Conservation (phyloP, 768 basidiomycete species). For the Boletus edulis region DNA sequence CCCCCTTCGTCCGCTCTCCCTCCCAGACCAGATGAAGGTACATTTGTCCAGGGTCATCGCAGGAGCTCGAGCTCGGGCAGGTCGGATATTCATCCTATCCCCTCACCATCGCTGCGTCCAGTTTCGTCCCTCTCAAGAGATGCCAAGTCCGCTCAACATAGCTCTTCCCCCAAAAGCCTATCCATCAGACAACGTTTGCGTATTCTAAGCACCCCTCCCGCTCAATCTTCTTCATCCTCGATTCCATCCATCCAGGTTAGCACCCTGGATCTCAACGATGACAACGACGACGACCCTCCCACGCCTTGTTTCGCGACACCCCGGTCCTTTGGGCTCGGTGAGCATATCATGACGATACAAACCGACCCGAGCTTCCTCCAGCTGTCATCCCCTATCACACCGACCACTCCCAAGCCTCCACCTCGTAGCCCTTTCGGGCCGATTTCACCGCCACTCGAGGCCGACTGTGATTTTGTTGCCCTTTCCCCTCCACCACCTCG, state of each 20-base stretch:
- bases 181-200: conserved; percentile 66
- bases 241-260: conserved; percentile 26
- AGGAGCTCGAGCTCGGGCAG: conserved; percentile 33
- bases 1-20: conserved; percentile 61
- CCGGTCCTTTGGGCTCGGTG: conserved; percentile 42
- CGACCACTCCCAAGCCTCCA: conserved; percentile 20
- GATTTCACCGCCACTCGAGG: conserved; percentile 27
- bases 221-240: conserved; percentile 23
- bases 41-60: conserved; percentile 26
- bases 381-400: conserved; percentile 45
- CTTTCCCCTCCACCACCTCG: conserved; percentile 70
- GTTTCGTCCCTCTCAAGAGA: conserved; percentile 35
- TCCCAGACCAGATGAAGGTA: conserved; percentile 61
- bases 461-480: conserved; percentile 41
- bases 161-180: conserved; percentile 25
- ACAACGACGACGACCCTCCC: conserved; percentile 28
- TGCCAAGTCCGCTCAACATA: conserved; percentile 26
- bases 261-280: conserved; percentile 26
- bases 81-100: conserved; percentile 39
- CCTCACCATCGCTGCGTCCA: conserved; percentile 44
- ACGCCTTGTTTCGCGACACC: conserved; percentile 15
- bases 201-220: conserved; percentile 58
- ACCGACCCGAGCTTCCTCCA: conserved; percentile 65
- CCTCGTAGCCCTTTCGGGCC: conserved; percentile 24
- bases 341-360: conserved; percentile 51